These are phyloP conservation scores for Herpetomonas tarakana DNA, from an alignment of 208 protist species.

Conservation along the genomic window DNA sequence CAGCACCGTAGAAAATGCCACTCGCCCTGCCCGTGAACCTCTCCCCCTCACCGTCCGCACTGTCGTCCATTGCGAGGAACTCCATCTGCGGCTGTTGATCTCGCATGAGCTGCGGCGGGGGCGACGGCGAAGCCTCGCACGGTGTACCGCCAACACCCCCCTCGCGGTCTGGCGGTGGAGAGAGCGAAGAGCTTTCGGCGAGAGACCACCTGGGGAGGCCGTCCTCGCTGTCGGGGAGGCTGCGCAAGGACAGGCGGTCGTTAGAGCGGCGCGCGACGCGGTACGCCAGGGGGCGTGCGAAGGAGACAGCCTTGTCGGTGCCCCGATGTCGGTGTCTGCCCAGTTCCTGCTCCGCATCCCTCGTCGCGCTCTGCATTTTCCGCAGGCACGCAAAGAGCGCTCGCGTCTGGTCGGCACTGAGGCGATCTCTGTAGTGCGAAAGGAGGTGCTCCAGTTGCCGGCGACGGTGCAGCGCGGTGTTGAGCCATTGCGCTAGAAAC, in stretches of 20 bases:
- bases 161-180: neutral
- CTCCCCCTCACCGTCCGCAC: slow-evolving; percentile 10
- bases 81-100: too few relatives aligned
- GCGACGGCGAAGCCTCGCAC: neutral
- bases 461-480: slow-evolving; percentile 17
- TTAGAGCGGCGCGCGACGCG: slow-evolving; percentile 33
- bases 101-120: neutral
- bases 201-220: neutral
- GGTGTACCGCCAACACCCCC: neutral
- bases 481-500: slow-evolving; percentile 31
- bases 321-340: neutral
- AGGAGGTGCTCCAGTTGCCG: slow-evolving; percentile 30
- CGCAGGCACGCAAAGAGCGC: slow-evolving; percentile 23
- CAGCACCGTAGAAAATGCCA: slow-evolving; percentile 51
- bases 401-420: slow-evolving; percentile 16
- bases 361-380: slow-evolving; percentile 28
- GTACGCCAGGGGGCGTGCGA: slow-evolving; percentile 34
- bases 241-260: slow-evolving; percentile 37
- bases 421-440: slow-evolving; percentile 11
- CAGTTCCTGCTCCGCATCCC: slow-evolving; percentile 32
- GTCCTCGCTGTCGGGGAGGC: slow-evolving; percentile 20
- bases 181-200: neutral
- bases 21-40: slow-evolving; percentile 43
- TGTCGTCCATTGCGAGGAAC: neutral
- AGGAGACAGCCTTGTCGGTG: slow-evolving; percentile 32